These are phyloP conservation scores for Xylariaceae sp. DNA, from an alignment of 2,329 filamentous ascomycete species.

Conservation along the genomic window DNA sequence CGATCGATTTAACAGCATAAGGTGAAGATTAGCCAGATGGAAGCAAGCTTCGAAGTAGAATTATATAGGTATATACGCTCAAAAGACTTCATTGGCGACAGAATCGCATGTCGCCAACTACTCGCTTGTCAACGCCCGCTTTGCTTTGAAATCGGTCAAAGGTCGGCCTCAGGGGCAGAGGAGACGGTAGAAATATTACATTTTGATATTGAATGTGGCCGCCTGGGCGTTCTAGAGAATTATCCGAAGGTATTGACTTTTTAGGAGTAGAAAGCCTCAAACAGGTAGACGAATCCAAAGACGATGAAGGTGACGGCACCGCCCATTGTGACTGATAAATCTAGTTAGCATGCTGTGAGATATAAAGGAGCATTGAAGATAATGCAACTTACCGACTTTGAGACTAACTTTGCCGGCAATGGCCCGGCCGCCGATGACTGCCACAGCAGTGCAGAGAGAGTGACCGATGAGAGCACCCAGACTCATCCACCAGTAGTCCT, in stretches of 20 bases:
- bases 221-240: neutral
- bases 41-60: too few relatives aligned
- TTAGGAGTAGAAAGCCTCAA: conserved; percentile 66
- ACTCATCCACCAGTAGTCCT: conserved; percentile 99
- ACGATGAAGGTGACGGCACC: conserved; percentile 84
- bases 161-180: neutral
- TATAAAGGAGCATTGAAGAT: neutral
- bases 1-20: too few relatives aligned
- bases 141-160: neutral
- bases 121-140: conserved; percentile 13
- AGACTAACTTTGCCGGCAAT: conserved; percentile 92
- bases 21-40: too few relatives aligned
- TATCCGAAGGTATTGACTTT: neutral
- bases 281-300: conserved; percentile 86
- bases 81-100: neutral
- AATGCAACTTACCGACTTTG: conserved; percentile 73
- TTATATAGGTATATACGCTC: too few relatives aligned
- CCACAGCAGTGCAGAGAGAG: conserved; percentile 81
- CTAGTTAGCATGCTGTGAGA: conserved; percentile 11
- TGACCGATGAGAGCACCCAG: conserved; percentile 82
- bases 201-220: neutral
- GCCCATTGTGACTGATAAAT: conserved; percentile 81
- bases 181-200: conserved; percentile 16
- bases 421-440: conserved; percentile 85
- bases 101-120: neutral